phyloP scores from a whole-genome alignment of 2,329 filamentous ascomycete species.

The Apiospora arundinis region DNA sequence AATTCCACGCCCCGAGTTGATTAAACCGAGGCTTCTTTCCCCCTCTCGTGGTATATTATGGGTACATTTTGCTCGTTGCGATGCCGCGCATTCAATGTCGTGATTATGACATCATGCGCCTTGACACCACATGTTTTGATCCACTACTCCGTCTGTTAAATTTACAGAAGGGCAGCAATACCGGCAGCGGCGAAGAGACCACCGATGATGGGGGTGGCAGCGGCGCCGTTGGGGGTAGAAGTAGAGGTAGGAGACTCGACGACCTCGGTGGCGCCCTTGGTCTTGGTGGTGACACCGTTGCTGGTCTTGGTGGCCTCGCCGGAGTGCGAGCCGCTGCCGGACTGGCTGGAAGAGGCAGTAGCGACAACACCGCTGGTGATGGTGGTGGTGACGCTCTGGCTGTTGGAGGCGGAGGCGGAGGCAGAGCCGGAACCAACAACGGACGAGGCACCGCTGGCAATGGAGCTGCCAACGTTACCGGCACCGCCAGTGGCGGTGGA shows the following conservation, averaged over 20 bases:
- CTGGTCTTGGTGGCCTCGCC: neutral
- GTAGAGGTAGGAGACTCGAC: neutral
- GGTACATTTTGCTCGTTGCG: neutral
- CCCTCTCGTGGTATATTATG: constrained; percentile 1
- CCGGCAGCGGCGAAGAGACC: constrained; percentile 15
- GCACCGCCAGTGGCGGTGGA: neutral
- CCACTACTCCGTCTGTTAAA: neutral
- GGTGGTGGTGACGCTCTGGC: neutral
- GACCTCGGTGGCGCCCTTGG: neutral
- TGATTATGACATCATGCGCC: constrained; percentile 12
- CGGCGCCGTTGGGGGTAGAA: constrained; percentile 4
- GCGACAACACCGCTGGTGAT: neutral
- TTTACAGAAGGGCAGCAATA: constrained; percentile 21
- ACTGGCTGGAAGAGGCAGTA: neutral
- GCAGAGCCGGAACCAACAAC: neutral
- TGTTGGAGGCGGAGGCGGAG: neutral
- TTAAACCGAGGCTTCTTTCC: neutral
- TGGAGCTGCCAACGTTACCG: neutral
- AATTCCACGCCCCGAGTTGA: constrained; percentile 1
- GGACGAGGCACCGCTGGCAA: neutral
- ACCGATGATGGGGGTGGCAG: constrained; percentile 14
- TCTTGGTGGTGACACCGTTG: neutral
- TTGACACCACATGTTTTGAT: neutral
- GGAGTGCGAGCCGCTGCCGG: constrained; percentile 14
- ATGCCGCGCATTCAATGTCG: neutral